A percentile compares a stretch with the other conserved stretches of the same genome.
These are phyloP conservation scores for Rhodotorula sp. DNA, from an alignment of 1,284 basidiomycete genomes.

Conservation along the genomic window DNA sequence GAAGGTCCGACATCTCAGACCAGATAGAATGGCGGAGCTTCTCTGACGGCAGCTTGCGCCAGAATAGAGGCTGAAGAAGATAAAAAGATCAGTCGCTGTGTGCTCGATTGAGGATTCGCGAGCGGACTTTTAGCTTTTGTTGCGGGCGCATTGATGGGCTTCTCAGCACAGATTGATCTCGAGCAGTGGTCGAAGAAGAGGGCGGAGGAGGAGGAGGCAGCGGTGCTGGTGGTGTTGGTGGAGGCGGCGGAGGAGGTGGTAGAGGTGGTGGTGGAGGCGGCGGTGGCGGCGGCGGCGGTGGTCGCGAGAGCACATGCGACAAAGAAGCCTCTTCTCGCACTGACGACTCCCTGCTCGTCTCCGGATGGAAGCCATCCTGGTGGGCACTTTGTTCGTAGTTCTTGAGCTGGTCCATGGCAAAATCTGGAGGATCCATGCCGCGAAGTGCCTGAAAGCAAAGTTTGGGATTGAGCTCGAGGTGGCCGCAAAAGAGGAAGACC, in stretches of 20 bases:
- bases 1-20: conserved; percentile 49
- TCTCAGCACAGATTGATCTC: conserved; percentile 21
- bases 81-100: neutral
- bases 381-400: conserved; percentile 63
- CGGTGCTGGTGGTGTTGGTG: conserved; percentile 29
- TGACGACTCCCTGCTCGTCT: no score
- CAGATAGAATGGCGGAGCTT: conserved; percentile 57
- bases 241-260: conserved; percentile 11
- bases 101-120: no score
- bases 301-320: conserved; percentile 12
- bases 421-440: conserved; percentile 72
- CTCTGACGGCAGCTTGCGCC: conserved; percentile 69
- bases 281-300: neutral
- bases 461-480: neutral
- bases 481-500: neutral
- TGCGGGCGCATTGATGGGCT: no score
- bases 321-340: no score
- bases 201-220: conserved; percentile 22
- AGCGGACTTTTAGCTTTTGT: conserved; percentile 56
- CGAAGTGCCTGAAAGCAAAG: conserved; percentile 60
- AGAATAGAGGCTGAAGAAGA: conserved; percentile 72
- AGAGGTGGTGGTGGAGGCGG: neutral
- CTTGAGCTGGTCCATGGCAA: conserved; percentile 68
- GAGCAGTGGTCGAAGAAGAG: neutral
- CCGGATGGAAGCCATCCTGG: no score